phyloP scores from a whole-genome alignment of 2,329 filamentous ascomycete genomes.

The Hymenotorrendiella dingleyae region DNA sequence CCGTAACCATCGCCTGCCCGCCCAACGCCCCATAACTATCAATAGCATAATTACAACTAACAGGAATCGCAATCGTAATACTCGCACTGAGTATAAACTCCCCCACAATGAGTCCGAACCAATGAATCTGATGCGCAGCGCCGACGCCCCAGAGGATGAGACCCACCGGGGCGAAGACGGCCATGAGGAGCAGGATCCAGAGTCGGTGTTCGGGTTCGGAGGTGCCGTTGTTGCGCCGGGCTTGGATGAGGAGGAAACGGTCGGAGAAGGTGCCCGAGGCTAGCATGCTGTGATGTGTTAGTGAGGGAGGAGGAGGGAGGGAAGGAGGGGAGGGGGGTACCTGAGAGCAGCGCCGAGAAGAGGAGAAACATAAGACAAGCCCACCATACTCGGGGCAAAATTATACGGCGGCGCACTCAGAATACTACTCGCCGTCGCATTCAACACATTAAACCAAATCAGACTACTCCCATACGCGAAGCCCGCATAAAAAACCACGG shows the following conservation, averaged over 20 bases:
- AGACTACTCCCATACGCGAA: constrained; percentile 33
- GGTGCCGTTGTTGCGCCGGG: constrained; percentile 37
- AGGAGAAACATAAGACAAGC: constrained; percentile 29
- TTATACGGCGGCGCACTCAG: constrained; percentile 32
- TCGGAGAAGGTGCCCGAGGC: constrained; percentile 29
- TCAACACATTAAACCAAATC: constrained; percentile 33
- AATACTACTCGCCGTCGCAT: constrained; percentile 31
- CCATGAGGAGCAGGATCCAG: constrained; percentile 30
- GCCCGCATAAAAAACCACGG: constrained; percentile 31
- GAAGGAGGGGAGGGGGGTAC: constrained; percentile 2
- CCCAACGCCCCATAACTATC: constrained; percentile 43
- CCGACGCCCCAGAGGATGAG: constrained; percentile 47
- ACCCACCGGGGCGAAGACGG: constrained; percentile 38
- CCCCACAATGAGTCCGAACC: constrained; percentile 41
- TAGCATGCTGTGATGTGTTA: too few relatives aligned
- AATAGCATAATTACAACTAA: constrained; percentile 41
- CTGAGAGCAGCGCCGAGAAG: constrained; percentile 21
- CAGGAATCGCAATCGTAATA: constrained; percentile 35
- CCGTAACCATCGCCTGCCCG: constrained; percentile 44
- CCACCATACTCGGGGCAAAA: constrained; percentile 30
- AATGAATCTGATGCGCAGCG: constrained; percentile 40
- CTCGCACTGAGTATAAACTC: neutral
- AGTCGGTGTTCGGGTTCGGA: constrained; percentile 29
- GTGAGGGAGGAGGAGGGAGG: too few relatives aligned
- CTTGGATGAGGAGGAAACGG: constrained; percentile 31